A percentile compares a stretch with the other conserved stretches of the same genome.
phyloP scores from a whole-genome alignment of 371 early-diverging fungal species.

The Chytridiales sp. region DNA sequence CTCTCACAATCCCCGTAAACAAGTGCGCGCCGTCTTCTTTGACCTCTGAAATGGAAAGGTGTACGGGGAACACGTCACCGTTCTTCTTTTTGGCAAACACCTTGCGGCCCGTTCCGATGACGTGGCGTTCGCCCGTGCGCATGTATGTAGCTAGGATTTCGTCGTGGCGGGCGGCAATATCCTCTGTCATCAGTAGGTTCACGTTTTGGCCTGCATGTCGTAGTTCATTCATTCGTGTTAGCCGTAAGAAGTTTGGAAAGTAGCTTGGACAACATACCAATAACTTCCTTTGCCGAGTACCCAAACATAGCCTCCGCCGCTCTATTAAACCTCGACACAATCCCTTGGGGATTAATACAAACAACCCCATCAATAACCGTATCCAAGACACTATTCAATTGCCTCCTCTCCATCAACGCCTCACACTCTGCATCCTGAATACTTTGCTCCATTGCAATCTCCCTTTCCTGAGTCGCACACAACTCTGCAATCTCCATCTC shows the following conservation, averaged over 20 bases:
- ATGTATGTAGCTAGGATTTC: constrained; percentile 31
- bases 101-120: constrained; percentile 31
- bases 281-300: constrained; percentile 26
- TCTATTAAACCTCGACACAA: constrained; percentile 15
- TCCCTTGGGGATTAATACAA: constrained; percentile 10
- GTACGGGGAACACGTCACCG: constrained; percentile 39
- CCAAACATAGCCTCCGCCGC: constrained; percentile 39
- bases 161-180: constrained; percentile 31
- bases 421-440: constrained; percentile 39
- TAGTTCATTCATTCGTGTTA: not conserved
- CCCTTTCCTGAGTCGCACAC: constrained; percentile 32
- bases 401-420: constrained; percentile 34
- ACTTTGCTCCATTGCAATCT: constrained; percentile 35
- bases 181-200: constrained; percentile 35
- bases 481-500: constrained; percentile 20
- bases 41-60: constrained; percentile 39
- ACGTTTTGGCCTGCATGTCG: constrained; percentile 30
- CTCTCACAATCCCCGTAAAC: constrained; percentile 47
- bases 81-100: constrained; percentile 25
- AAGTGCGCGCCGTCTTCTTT: constrained; percentile 35
- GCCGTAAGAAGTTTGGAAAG: too few relatives aligned
- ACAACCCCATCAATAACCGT: constrained; percentile 32
- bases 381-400: constrained; percentile 37
- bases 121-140: constrained; percentile 24
- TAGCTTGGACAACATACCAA: constrained; percentile 8